Conservation (phyloP, 306 rosid species). For the Gillenia trifoliata region DNA sequence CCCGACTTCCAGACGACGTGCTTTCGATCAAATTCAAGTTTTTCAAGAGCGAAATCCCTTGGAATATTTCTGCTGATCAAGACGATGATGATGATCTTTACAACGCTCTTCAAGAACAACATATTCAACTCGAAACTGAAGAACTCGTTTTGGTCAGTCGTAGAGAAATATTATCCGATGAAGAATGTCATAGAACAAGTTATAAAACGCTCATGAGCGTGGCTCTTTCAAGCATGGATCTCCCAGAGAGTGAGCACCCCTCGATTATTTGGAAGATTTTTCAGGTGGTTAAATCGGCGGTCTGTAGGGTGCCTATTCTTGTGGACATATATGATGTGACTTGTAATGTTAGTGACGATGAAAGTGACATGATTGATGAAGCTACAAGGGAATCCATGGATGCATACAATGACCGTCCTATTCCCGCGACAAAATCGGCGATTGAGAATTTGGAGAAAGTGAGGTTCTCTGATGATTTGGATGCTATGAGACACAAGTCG, state of each 20-base stretch:
- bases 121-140: too few relatives aligned
- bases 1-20: too few relatives aligned
- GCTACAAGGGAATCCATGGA: not conserved
- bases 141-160: too few relatives aligned
- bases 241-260: not conserved
- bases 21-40: too few relatives aligned
- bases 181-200: too few relatives aligned
- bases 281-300: not conserved
- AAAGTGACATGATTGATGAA: not conserved
- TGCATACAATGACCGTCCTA: not conserved
- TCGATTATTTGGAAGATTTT: not conserved
- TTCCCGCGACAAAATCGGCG: not conserved
- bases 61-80: too few relatives aligned
- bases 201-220: too few relatives aligned
- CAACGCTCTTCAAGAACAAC: too few relatives aligned
- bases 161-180: too few relatives aligned
- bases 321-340: slow-evolving; percentile 3
- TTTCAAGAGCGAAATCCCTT: too few relatives aligned
- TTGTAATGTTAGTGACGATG: not conserved
- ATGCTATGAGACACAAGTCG: not conserved
- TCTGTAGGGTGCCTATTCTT: not conserved
- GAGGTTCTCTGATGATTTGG: not conserved
- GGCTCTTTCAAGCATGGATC: too few relatives aligned
- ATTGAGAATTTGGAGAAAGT: not conserved
- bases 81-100: too few relatives aligned